A percentile compares a stretch with the other conserved stretches of the same genome.
Evolutionary conservation across 305 asterid genomes (phyloP).

Genomic region (Euphrasia arctica): DNA sequence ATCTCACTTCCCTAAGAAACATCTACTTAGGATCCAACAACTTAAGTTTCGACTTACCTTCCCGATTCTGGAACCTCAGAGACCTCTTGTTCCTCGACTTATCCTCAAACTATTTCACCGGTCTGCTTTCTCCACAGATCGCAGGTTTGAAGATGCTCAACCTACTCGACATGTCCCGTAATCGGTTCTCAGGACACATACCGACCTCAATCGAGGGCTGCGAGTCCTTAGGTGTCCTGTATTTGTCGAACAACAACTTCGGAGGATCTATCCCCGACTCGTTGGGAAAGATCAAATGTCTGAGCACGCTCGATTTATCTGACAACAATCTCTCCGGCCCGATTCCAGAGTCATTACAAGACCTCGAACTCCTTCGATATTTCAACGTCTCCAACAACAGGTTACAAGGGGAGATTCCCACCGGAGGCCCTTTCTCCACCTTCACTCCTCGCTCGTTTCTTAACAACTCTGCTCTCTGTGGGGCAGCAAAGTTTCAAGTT

Average conservation of each 20-base stretch:
- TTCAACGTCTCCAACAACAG: too few species aligned
- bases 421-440: too few species aligned
- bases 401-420: too few species aligned
- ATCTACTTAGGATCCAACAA: background rate
- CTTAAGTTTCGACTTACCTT: slow-evolving; percentile 22
- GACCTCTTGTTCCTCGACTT: slow-evolving; percentile 6
- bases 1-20: too few species aligned
- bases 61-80: slow-evolving; percentile 23
- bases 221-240: background rate
- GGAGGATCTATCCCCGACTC: slow-evolving; percentile 17
- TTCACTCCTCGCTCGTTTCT: too few species aligned
- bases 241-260: background rate
- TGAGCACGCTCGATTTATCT: background rate
- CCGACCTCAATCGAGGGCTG: slow-evolving; percentile 15
- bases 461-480: too few species aligned
- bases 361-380: too few species aligned
- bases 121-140: background rate
- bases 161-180: slow-evolving; percentile 9
- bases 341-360: too few species aligned
- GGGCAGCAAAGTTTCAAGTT: too few species aligned
- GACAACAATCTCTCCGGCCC: too few species aligned
- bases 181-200: slow-evolving; percentile 13
- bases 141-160: background rate
- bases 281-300: background rate
- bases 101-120: slow-evolving; percentile 14